Base-by-base conservation (phyloP, 2,329 filamentous ascomycete species). In the Fonsecaea multimorphosa region DNA sequence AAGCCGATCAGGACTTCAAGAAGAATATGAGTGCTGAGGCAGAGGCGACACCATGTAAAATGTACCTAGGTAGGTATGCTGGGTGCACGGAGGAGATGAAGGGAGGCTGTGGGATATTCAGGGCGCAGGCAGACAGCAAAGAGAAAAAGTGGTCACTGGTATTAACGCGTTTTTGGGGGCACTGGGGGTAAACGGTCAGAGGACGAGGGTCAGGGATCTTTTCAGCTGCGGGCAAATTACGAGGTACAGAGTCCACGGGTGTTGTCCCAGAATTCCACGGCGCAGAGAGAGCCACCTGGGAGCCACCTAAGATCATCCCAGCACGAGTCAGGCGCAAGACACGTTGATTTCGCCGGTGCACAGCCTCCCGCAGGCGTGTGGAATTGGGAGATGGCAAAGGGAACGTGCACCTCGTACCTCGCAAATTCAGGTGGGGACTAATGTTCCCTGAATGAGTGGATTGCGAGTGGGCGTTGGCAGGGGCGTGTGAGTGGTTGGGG, bases 41-140 rank as follows among this genome's bases (percentile, higher is more conserved):
- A 52, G 58, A 60, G 36, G 14, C 6, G 29, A 49, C 51, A 46
- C 11, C 36, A 49, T 61, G 51, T 34, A 19, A 5, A 49, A 49
- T n/a, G n/a, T n/a, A n/a, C n/a, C n/a, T n/a, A n/a, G n/a, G n/a
- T n/a, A 36, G 34, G 19, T 16, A 27, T 46, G 46, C 12, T 36
- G 54, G 27, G 27, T 32, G 22, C 27, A 11, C 32, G 44, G 16
- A 27, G 32, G 38, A 19, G 46, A n/a, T n/a, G n/a, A 52, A 36
- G 57, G 29, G 40, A 52, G 62, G 44, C 62, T 55, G 55, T 55
- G 55, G 49, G 44, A 64, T 60, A 27, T 29, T 53, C 58, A 52
- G 56, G 44, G 58, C 31, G 46, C 58, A 60, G 58, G 29, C 44
- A 60, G 14, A 51, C 29, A 12, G 44, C 58, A 53, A 60, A 52